Evolutionary conservation across 805 yeast genomes (phyloP).

Genomic region (Yarrowia sp.): DNA sequence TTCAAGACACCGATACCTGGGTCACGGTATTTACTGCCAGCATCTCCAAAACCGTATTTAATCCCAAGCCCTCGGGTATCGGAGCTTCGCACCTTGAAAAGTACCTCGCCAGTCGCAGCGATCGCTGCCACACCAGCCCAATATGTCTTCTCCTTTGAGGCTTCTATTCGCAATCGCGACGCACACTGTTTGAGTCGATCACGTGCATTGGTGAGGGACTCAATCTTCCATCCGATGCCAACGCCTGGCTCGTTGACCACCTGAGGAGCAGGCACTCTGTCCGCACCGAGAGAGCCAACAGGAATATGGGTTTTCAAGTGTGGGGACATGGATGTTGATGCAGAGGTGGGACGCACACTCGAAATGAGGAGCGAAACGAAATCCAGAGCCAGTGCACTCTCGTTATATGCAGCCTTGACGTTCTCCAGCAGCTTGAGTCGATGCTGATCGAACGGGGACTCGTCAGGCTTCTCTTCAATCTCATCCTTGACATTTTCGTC

Average conservation of each 20-base stretch:
- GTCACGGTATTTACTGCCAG: slow-evolving; percentile 75
- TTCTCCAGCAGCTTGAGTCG: slow-evolving; percentile 32
- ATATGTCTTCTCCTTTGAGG: slow-evolving; percentile 58
- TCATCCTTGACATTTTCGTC: slow-evolving; percentile 3
- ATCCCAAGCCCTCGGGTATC: slow-evolving; percentile 63
- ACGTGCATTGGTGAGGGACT: slow-evolving; percentile 59
- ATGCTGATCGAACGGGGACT: slow-evolving; percentile 31
- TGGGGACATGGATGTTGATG: slow-evolving; percentile 83
- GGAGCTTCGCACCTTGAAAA: slow-evolving; percentile 64
- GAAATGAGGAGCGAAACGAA: slow-evolving; percentile 81
- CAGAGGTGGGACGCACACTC: slow-evolving; percentile 78
- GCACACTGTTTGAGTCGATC: slow-evolving; percentile 51
- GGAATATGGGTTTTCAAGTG: slow-evolving; percentile 71
- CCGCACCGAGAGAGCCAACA: slow-evolving; percentile 60
- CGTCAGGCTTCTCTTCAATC: slow-evolving; percentile 27
- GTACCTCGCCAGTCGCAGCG: slow-evolving; percentile 50
- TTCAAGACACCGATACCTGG: slow-evolving; percentile 72
- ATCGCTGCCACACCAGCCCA: slow-evolving; percentile 55
- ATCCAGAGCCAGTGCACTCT: slow-evolving; percentile 82
- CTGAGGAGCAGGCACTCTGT: slow-evolving; percentile 31
- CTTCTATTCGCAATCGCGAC: slow-evolving; percentile 50
- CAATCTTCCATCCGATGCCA: slow-evolving; percentile 81
- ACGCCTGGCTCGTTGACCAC: slow-evolving; percentile 41
- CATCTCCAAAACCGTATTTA: slow-evolving; percentile 86
- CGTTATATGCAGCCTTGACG: slow-evolving; percentile 67